These are phyloP conservation scores for Protomyces macrosporus DNA, from an alignment of 1,139 yeast species.

Conservation along the genomic window DNA sequence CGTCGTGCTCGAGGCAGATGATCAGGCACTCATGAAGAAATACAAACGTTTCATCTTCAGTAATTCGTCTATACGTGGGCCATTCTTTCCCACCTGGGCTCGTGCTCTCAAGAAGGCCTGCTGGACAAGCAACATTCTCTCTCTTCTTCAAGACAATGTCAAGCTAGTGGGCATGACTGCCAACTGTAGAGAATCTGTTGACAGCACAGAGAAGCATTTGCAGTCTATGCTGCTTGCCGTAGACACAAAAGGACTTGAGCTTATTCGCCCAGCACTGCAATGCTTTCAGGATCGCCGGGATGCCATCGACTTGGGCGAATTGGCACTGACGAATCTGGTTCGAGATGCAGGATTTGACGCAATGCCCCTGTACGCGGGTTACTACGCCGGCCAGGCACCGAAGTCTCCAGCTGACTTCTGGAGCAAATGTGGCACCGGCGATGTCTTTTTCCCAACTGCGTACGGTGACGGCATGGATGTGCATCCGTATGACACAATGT, in stretches of 20 bases:
- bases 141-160: background rate
- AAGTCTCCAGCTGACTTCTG: background rate
- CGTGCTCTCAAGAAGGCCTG: background rate
- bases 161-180: conserved; percentile 11
- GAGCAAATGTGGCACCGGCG: conserved; percentile 3
- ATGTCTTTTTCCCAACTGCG: background rate
- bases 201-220: background rate
- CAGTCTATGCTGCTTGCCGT: conserved; percentile 18
- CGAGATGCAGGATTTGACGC: conserved; percentile 22
- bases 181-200: background rate
- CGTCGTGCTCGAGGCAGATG: background rate
- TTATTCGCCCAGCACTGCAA: conserved; percentile 4
- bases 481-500: conserved; percentile 20
- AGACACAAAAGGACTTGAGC: conserved; percentile 7
- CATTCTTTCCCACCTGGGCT: conserved; percentile 20
- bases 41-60: conserved; percentile 19
- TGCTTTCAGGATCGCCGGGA: background rate
- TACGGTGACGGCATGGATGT: conserved; percentile 11
- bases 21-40: background rate
- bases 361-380: conserved; percentile 6
- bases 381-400: background rate
- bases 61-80: conserved; percentile 15
- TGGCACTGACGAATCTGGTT: background rate
- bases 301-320: conserved; percentile 9
- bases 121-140: conserved; percentile 6